Percentiles rank a stretch among this genome's conserved stretches.
Conservation (phyloP, 257 asterid species). For the Gynochthodes officinalis region DNA sequence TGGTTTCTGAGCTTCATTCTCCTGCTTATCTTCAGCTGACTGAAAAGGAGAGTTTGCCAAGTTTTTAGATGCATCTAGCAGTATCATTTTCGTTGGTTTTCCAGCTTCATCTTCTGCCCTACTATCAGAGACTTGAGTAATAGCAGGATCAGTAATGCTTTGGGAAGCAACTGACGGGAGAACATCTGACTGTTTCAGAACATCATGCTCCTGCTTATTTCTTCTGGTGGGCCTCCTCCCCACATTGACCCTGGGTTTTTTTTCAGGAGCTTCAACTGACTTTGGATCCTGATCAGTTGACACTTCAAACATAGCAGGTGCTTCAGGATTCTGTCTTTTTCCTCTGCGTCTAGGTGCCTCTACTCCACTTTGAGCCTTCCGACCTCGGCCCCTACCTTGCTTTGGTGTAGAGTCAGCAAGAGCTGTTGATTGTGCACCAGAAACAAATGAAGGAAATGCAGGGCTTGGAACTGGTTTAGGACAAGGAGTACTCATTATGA, state of each 20-base stretch:
- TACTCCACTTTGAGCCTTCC: conserved; percentile 52
- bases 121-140: conserved; percentile 10
- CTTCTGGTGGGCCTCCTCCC: conserved; percentile 48
- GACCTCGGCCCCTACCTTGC: conserved; percentile 62
- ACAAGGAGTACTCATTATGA: conserved; percentile 30
- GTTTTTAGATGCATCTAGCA: conserved; percentile 13
- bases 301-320: conserved; percentile 40
- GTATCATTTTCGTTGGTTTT: neutral
- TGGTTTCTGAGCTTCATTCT: conserved; percentile 1
- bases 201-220: conserved; percentile 35
- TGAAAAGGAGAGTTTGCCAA: conserved; percentile 5
- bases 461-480: conserved; percentile 33
- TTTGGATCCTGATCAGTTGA: conserved; percentile 41
- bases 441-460: conserved; percentile 29
- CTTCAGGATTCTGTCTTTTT: conserved; percentile 54
- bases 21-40: conserved; percentile 7
- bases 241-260: conserved; percentile 61
- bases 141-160: conserved; percentile 25
- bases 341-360: conserved; percentile 67
- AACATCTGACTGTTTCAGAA: conserved; percentile 35
- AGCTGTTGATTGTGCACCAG: conserved; percentile 33
- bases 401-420: conserved; percentile 36
- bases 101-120: conserved; percentile 17
- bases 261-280: conserved; percentile 48
- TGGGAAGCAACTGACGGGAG: conserved; percentile 32